phyloP scores from a whole-genome alignment of 192 early-diverging fungal species.

The Umbelopsis ramanniana region DNA sequence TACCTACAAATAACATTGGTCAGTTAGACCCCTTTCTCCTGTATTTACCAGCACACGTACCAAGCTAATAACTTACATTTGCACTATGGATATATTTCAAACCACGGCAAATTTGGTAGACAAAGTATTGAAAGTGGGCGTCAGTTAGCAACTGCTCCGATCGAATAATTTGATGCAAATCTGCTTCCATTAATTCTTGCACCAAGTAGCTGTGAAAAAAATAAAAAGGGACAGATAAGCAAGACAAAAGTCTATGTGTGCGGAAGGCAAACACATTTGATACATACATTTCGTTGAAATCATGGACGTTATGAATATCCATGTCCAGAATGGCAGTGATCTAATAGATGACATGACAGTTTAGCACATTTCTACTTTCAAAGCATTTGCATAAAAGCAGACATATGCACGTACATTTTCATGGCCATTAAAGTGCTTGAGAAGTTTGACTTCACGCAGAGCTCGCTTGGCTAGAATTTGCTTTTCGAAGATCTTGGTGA shows the following conservation, averaged over 20 bases:
- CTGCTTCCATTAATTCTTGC: conserved; percentile 99
- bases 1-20: conserved; percentile 42
- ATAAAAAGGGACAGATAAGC: neutral
- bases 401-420: conserved; percentile 63
- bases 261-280: neutral
- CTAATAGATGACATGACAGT: conserved; percentile 16
- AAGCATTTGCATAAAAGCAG: neutral
- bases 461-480: conserved; percentile 73
- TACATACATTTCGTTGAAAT: conserved; percentile 89
- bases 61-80: conserved; percentile 89
- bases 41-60: conserved; percentile 66
- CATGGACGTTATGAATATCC: conserved; percentile 82
- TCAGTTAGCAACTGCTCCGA: conserved; percentile 92
- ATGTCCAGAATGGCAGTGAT: conserved; percentile 73
- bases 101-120: conserved; percentile 96
- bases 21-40: neutral
- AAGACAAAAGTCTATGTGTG: neutral
- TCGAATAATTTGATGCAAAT: conserved; percentile 96
- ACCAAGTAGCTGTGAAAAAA: conserved; percentile 72
- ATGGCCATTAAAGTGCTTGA: conserved; percentile 73
- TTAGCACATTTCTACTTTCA: neutral
- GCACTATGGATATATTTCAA: conserved; percentile 99
- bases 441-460: conserved; percentile 73
- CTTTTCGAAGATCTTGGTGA: conserved; percentile 62
- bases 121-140: conserved; percentile 98